Percentiles rank a stretch among this genome's conserved stretches.
These are phyloP conservation scores for Datisca glomerata DNA, from an alignment of 306 rosid genomes.

Conservation along the genomic window DNA sequence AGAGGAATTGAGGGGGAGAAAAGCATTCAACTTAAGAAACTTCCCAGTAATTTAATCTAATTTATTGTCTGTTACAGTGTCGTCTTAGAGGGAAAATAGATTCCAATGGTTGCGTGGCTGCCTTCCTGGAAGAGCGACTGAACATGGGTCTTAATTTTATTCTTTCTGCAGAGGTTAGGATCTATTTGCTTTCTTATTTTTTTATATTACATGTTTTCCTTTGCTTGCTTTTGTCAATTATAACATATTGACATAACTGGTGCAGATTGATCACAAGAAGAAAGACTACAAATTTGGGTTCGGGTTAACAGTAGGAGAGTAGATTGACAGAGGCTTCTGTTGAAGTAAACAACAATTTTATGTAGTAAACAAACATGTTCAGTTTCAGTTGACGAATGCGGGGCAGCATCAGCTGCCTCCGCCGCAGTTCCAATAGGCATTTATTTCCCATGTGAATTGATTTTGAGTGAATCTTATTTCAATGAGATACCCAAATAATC, in stretches of 20 bases:
- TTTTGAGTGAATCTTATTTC: too few relatives aligned
- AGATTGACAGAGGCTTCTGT: too few relatives aligned
- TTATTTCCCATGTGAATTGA: too few relatives aligned
- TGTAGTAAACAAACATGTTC: too few relatives aligned
- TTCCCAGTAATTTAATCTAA: too few relatives aligned
- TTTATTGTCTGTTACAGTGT: constrained; percentile 33
- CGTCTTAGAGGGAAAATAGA: constrained; percentile 90
- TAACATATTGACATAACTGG: background rate
- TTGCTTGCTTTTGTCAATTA: background rate
- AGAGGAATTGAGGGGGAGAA: too few relatives aligned
- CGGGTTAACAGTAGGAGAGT: constrained; percentile 95
- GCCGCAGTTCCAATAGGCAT: too few relatives aligned
- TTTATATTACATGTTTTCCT: background rate
- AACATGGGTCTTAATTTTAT: constrained; percentile 64
- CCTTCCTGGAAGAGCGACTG: constrained; percentile 83
- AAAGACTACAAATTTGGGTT: constrained; percentile 98
- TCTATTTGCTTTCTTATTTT: background rate
- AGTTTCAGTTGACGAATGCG: too few relatives aligned
- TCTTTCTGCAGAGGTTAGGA: constrained; percentile 58
- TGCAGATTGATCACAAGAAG: constrained; percentile 89
- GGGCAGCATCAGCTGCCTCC: too few relatives aligned
- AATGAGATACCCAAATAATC: too few relatives aligned
- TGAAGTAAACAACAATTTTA: too few relatives aligned
- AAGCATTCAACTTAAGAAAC: too few relatives aligned
- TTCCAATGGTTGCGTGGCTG: constrained; percentile 61